phyloP scores from a whole-genome alignment of 345 rosid species.

The Lumnitzera racemosa region DNA sequence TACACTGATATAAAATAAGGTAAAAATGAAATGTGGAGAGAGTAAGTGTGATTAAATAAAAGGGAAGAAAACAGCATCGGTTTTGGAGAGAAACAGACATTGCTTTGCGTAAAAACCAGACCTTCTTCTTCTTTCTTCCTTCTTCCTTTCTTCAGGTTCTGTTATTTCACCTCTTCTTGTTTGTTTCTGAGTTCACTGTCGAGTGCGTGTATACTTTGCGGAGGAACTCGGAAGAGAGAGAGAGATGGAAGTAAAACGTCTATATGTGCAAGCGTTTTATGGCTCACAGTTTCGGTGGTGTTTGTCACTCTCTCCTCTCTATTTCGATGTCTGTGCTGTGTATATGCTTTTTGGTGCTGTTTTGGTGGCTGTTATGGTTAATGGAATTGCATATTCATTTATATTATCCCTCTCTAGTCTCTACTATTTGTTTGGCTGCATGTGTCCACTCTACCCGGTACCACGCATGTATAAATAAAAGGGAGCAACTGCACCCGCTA shows the following conservation, averaged over 20 bases:
- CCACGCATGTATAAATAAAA: no score
- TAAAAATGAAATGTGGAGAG: not conserved
- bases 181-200: constrained; percentile 7
- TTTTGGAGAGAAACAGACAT: constrained; percentile 31
- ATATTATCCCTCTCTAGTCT: no score
- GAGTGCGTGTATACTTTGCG: not conserved
- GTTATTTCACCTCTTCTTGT: not conserved
- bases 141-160: not conserved
- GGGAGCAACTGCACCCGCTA: no score
- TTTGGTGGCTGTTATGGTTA: no score
- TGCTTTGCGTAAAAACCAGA: constrained; percentile 27
- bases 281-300: constrained; percentile 27
- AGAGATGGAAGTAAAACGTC: not conserved
- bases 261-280: not conserved
- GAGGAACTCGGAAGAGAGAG: not conserved
- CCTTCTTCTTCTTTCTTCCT: constrained; percentile 17
- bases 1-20: not conserved
- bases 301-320: constrained; percentile 9
- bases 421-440: no score
- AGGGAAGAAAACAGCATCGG: constrained; percentile 25
- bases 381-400: no score
- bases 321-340: no score
- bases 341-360: no score
- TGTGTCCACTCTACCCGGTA: no score
- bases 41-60: constrained; percentile 14